phyloP scores from a whole-genome alignment of 179 eudicot genomes.

The Camellia oleifera region DNA sequence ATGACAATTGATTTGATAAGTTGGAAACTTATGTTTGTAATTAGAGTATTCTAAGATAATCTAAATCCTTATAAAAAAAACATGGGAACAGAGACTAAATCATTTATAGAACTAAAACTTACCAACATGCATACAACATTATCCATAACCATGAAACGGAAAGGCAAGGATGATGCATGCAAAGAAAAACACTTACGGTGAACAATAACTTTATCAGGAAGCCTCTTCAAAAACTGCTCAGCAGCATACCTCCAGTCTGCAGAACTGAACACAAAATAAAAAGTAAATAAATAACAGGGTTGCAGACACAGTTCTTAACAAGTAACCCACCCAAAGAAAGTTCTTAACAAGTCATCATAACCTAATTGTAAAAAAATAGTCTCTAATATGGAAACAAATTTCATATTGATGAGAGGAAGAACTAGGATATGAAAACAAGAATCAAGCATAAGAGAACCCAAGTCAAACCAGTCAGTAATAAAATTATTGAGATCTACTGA shows the following conservation, averaged over 20 bases:
- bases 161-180: not conserved
- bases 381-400: not conserved
- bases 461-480: not conserved
- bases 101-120: not conserved
- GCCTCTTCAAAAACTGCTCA: constrained; percentile 74
- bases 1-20: not conserved
- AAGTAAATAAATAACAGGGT: constrained; percentile 10
- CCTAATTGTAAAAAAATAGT: constrained; percentile 3
- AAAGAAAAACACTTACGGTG: constrained; percentile 54
- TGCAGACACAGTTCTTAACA: not conserved
- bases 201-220: constrained; percentile 77
- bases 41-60: no score
- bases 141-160: not conserved
- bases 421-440: not conserved
- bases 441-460: not conserved
- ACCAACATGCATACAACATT: not conserved
- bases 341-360: not conserved
- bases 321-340: no score
- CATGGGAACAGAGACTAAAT: no score
- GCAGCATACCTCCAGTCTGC: constrained; percentile 89
- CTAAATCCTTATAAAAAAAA: no score
- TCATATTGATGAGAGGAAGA: constrained; percentile 1
- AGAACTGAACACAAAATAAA: constrained; percentile 41
- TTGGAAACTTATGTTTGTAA: not conserved
- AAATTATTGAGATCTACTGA: not conserved